Evolutionary conservation across 2,329 filamentous ascomycete species (phyloP), one percentile per base, ranked within the genome.

Genomic region (Camillea tinctor): DNA sequence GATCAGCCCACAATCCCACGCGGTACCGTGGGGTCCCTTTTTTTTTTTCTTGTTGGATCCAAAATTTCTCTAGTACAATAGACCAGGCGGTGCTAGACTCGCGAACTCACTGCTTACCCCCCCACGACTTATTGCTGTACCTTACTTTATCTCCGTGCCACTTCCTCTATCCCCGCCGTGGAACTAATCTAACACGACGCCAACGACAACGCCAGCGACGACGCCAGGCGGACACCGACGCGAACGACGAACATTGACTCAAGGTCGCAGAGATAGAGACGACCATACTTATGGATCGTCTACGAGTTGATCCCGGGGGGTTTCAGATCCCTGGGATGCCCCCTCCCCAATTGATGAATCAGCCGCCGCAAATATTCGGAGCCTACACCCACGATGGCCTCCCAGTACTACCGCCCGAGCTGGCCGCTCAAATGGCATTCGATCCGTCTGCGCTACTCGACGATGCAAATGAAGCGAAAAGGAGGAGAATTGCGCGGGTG

Each of bases 401-500:
- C 58, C 78, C 86, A 9, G 79, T 88, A 61, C 77, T 84, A 58
- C 81, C 84, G 13, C 79, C 80, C 26, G 86, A 88, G 66, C 74
- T 88, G 56, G 79, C 82, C 30, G 80, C 80, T n/a, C 84, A 85
- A 57, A 82, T 88, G 79, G 87, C 85, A 62, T 79, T 81, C 23
- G 84, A 87, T 64, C 81, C 84, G 21, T 79, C 79, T 21, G 75
- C 80, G 49, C 72, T 88, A 62, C 76, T 87, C 58, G 86, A 88
- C 64, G 87, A 90, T 68, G 83, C 84, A 57, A 91, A 88, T 69
- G 94, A 97, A 71, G 87, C 93, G 20, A 98, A 97, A 81, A 84
- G 93, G 73, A 85, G 93, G 76, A 87, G 93, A 71, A 97, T 97
- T 69, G 92, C 93, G 62, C 86, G 92, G 79, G 91, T 94, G 84